These are phyloP conservation scores for Candolleomyces efflorescens DNA, from an alignment of 768 basidiomycete species.

Conservation along the genomic window DNA sequence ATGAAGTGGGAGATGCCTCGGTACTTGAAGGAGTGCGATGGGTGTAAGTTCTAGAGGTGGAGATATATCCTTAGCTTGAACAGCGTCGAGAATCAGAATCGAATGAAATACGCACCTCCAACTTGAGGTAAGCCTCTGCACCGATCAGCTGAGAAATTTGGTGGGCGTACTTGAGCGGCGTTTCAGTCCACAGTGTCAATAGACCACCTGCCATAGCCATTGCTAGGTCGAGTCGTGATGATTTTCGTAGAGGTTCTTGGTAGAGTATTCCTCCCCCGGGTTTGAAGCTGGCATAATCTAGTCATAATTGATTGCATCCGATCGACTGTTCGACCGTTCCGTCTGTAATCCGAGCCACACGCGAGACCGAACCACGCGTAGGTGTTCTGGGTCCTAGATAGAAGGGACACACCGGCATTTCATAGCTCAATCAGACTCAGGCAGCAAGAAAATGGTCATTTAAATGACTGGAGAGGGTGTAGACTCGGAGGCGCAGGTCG, in stretches of 20 bases:
- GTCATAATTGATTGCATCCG: no score
- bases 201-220: background rate
- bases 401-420: no score
- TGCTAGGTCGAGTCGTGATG: background rate
- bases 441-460: no score
- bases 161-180: conserved; percentile 60
- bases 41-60: conserved; percentile 58
- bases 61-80: conserved; percentile 1
- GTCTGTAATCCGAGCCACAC: no score
- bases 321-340: no score
- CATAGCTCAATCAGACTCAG: no score
- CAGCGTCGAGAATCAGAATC: background rate
- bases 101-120: conserved; percentile 48
- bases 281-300: no score
- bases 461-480: no score
- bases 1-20: conserved; percentile 65
- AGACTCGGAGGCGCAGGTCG: no score
- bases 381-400: no score
- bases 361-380: no score
- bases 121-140: conserved; percentile 61
- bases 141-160: conserved; percentile 50
- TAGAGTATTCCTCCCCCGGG: no score
- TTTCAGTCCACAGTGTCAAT: conserved; percentile 48
- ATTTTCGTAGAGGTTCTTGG: background rate
- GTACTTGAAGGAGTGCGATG: conserved; percentile 73